A percentile compares a stretch with the other conserved stretches of the same genome.
Evolutionary conservation across 305 asterid genomes (phyloP).

Genomic region (Solanum chacoense): DNA sequence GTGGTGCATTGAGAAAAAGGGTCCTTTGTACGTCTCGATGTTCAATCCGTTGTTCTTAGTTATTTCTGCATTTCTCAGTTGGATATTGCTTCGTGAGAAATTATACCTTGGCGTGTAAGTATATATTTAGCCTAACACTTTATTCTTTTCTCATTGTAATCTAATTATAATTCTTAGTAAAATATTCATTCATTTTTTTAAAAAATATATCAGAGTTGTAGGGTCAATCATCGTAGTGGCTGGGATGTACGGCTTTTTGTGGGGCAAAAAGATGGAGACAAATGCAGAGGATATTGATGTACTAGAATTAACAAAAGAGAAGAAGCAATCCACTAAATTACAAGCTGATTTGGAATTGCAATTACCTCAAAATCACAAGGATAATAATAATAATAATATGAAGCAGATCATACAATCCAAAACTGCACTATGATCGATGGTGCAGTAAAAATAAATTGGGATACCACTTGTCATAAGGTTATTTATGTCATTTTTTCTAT

Average conservation of each 20-base stretch:
- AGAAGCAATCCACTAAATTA: background rate
- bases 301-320: background rate
- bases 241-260: conserved; percentile 66
- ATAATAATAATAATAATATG: background rate
- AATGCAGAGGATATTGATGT: background rate
- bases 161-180: background rate
- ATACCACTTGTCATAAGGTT: background rate
- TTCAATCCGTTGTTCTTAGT: conserved; percentile 72
- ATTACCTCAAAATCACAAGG: background rate
- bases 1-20: conserved; percentile 66
- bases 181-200: background rate
- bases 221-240: conserved; percentile 55
- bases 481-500: background rate
- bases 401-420: background rate
- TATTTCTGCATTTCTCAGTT: conserved; percentile 71
- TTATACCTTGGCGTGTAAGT: conserved; percentile 60
- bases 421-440: background rate
- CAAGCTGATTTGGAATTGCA: conserved; percentile 24
- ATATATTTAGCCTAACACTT: background rate
- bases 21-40: conserved; percentile 71
- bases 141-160: background rate
- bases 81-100: conserved; percentile 64
- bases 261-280: conserved; percentile 53
- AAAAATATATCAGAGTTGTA: conserved; percentile 28
- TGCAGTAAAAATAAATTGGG: background rate